Evolutionary conservation across 306 rosid species (phyloP), one percentile per base, ranked within the genome.

Genomic region (Cyamopsis tetragonoloba): DNA sequence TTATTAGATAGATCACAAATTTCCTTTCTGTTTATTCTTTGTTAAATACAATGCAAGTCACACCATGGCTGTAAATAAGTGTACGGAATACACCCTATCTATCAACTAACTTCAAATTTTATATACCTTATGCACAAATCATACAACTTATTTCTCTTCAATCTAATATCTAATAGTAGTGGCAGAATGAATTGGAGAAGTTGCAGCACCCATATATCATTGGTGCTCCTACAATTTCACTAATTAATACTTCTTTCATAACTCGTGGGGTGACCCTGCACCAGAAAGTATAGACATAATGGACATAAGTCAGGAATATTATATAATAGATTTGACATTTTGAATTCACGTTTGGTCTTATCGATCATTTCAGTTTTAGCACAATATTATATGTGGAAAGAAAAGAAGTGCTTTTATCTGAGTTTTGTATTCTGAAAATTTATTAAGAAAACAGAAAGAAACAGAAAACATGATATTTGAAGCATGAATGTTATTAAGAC

Each of bases 201-300:
- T 76, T 47, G 73, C 42, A 17, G 30, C 14, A 55, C 39, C 79
- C n/a, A n/a, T n/a, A n/a, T 75, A 54, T 27, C 49, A 41, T 22
- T 48, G 38, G n/a, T 1, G 35, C 50, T 15, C 66, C 68, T 74
- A 69, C 47, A 35, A 14, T 42, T 43, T 59, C 66, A n/a, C n/a
- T n/a, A 26, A 49, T 47, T 23, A 22, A 53, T 35, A 54, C 65
- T 26, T 70, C 39, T 50, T 43, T 82, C 68, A 71, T 17, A 79
- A 75, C 10, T 30, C 81, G 50, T 80, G 53, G 35, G 37, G 50
- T 23, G 56, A 49, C 63, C 84, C 88, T 85, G 90, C 82, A 73
- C 39, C 28, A 28, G 53, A 73, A 63, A 51, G 39, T 17, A 72
- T 63, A 62, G 43, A 54, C n/a, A n/a, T 62, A 17, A 57, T 39